Conservation (phyloP, 306 rosid genomes). For the Glycine latifolia region DNA sequence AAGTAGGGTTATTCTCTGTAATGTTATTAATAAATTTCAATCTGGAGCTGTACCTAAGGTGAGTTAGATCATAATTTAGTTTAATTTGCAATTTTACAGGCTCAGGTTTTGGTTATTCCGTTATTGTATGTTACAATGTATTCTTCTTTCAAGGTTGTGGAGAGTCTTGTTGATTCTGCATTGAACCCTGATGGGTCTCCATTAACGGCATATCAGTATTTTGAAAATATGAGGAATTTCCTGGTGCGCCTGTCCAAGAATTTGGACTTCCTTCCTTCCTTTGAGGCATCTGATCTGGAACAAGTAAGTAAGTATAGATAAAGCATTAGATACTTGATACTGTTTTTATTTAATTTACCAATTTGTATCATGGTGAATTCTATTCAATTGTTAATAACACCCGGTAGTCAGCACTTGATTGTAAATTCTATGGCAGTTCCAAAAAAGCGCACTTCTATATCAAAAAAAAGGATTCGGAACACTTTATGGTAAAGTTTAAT, state of each 20-base stretch:
- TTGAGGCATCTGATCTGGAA: slow-evolving; percentile 96
- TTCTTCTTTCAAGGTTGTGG: slow-evolving; percentile 87
- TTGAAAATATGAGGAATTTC: slow-evolving; percentile 91
- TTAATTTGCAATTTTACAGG: background rate
- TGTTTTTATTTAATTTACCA: background rate
- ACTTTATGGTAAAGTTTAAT: too few relatives aligned
- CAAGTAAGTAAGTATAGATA: slow-evolving; percentile 76
- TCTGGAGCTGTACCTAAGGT: slow-evolving; percentile 95
- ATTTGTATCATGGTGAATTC: slow-evolving; percentile 34
- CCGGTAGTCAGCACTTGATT: too few relatives aligned
- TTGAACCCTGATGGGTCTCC: slow-evolving; percentile 92
- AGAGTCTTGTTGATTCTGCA: slow-evolving; percentile 87
- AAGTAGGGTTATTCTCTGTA: slow-evolving; percentile 93
- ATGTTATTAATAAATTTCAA: slow-evolving; percentile 86
- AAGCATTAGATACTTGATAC: slow-evolving; percentile 23
- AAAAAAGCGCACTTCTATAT: too few relatives aligned
- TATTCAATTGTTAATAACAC: slow-evolving; percentile 10
- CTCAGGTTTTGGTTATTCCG: background rate
- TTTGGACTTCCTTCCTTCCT: slow-evolving; percentile 83
- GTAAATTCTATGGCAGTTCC: too few relatives aligned
- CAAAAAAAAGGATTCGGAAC: too few relatives aligned
- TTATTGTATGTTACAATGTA: background rate
- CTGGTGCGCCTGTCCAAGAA: slow-evolving; percentile 78
- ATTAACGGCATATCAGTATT: slow-evolving; percentile 89
- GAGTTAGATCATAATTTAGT: slow-evolving; percentile 37